These are phyloP conservation scores for Bassia scoparia DNA, from an alignment of 148 eudicot species.

Conservation along the genomic window DNA sequence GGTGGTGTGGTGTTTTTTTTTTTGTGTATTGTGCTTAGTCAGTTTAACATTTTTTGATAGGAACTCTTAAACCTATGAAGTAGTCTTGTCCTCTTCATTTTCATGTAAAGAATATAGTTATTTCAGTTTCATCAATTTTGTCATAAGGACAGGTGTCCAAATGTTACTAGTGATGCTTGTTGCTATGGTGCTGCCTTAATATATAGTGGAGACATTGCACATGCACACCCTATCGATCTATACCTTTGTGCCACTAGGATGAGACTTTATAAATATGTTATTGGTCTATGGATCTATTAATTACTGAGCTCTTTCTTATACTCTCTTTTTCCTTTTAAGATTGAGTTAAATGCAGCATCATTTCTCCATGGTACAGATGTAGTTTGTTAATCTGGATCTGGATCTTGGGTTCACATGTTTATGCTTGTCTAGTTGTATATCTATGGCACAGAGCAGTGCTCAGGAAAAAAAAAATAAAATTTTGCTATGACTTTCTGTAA, in stretches of 20 bases:
- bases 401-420: slow-evolving; percentile 84
- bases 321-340: neutral
- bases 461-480: slow-evolving; percentile 66
- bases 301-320: neutral
- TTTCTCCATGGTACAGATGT: slow-evolving; percentile 55
- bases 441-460: slow-evolving; percentile 97
- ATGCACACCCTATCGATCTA: neutral
- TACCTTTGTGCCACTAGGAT: neutral
- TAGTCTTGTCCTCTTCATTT: no score
- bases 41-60: no score
- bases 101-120: no score
- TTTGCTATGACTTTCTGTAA: no score
- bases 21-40: no score
- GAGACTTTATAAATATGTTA: neutral
- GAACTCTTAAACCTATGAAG: no score
- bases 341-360: neutral
- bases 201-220: neutral
- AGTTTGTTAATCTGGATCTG: slow-evolving; percentile 98
- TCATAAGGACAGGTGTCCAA: neutral
- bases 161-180: neutral
- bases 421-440: slow-evolving; percentile 78
- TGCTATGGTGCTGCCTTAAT: no score
- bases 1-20: no score
- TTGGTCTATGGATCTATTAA: neutral
- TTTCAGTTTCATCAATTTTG: neutral